A percentile compares a stretch with the other conserved stretches of the same genome.
Evolutionary conservation across 371 early-diverging fungal genomes (phyloP).

Genomic region (Syncephalastrum sp.): DNA sequence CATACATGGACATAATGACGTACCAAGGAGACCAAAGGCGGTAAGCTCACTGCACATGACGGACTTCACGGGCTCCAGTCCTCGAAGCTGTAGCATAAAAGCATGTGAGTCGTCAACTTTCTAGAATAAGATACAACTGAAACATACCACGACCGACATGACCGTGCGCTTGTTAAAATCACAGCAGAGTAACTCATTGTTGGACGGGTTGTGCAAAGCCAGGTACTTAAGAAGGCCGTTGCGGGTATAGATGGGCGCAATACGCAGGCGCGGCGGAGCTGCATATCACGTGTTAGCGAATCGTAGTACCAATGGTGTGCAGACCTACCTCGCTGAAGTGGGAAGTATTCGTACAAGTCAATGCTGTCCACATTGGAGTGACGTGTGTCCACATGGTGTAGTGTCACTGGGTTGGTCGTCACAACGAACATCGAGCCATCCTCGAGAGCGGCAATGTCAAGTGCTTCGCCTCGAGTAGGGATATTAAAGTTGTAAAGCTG

Average conservation of each 20-base stretch:
- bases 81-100: constrained; percentile 27
- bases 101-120: not conserved
- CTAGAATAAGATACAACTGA: not conserved
- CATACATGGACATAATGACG: not conserved
- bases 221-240: constrained; percentile 45
- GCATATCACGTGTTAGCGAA: not conserved
- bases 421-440: constrained; percentile 60
- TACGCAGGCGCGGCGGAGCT: constrained; percentile 61
- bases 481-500: constrained; percentile 70
- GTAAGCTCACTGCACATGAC: constrained; percentile 54
- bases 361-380: constrained; percentile 60
- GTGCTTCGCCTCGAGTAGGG: constrained; percentile 69
- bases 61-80: constrained; percentile 56
- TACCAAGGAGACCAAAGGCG: constrained; percentile 37
- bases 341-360: constrained; percentile 79
- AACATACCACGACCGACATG: constrained; percentile 48
- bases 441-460: constrained; percentile 61
- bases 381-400: constrained; percentile 60
- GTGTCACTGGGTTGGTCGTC: constrained; percentile 69
- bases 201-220: constrained; percentile 68
- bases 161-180: constrained; percentile 59
- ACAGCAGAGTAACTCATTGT: constrained; percentile 63
- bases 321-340: constrained; percentile 51
- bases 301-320: not conserved
- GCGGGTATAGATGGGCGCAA: constrained; percentile 47